Conservation (phyloP, 2,329 filamentous ascomycete species). For the Emmonsia crescens region DNA sequence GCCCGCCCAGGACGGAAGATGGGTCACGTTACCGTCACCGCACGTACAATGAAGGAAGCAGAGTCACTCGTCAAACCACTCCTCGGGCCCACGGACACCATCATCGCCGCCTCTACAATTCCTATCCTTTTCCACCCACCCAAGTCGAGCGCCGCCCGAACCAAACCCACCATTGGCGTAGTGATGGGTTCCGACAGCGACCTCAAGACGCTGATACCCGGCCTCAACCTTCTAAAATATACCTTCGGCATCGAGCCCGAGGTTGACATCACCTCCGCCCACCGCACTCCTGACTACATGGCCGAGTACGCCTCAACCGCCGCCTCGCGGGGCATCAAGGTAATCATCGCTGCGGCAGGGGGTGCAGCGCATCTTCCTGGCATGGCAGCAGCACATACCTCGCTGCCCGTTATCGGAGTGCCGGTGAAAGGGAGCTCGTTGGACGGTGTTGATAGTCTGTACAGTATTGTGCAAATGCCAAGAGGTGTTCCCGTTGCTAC, state of each 20-base stretch:
- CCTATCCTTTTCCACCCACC: conserved; percentile 5
- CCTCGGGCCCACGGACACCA: conserved; percentile 64
- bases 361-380: conserved; percentile 64
- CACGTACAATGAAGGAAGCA: conserved; percentile 55
- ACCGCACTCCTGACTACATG: conserved; percentile 64
- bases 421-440: conserved; percentile 63
- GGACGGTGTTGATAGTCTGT: conserved; percentile 59
- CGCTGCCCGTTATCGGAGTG: conserved; percentile 65
- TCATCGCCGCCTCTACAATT: conserved; percentile 52
- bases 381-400: conserved; percentile 62
- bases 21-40: conserved; percentile 80
- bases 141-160: conserved; percentile 19
- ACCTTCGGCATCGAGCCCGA: conserved; percentile 34
- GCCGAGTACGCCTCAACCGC: conserved; percentile 54
- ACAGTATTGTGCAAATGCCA: conserved; percentile 71
- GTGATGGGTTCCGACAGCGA: conserved; percentile 42
- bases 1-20: conserved; percentile 87
- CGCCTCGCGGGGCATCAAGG: conserved; percentile 54
- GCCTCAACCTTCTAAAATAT: conserved; percentile 33
- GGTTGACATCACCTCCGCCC: conserved; percentile 42
- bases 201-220: conserved; percentile 34
- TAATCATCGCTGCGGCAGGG: conserved; percentile 65
- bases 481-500: conserved; percentile 59
- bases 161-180: conserved; percentile 31
- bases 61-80: conserved; percentile 59